Conservation (phyloP, 345 rosid species). For the Pistacia atlantica region DNA sequence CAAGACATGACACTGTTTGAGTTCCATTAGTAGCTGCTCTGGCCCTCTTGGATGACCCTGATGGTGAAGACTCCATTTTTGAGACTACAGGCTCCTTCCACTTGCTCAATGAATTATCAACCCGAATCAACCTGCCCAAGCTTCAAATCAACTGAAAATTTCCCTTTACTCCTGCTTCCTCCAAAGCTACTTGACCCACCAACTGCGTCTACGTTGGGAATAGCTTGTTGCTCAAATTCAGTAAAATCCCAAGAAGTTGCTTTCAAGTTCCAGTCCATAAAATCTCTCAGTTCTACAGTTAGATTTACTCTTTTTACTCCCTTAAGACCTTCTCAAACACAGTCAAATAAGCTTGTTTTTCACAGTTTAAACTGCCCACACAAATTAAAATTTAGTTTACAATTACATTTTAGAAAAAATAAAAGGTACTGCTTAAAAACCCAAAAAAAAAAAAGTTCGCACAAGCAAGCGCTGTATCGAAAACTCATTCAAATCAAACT, state of each 20-base stretch:
- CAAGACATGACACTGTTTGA: slow-evolving; percentile 62
- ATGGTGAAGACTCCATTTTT: slow-evolving; percentile 38
- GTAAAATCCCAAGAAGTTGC: slow-evolving; percentile 54
- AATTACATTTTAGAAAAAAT: slow-evolving; percentile 16
- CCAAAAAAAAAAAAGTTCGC: not conserved
- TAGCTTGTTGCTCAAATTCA: slow-evolving; percentile 54
- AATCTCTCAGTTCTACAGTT: slow-evolving; percentile 23
- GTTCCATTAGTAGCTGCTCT: slow-evolving; percentile 45
- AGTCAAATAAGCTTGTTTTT: slow-evolving; percentile 24
- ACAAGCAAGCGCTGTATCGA: not conserved
- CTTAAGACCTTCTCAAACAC: slow-evolving; percentile 24
- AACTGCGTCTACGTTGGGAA: slow-evolving; percentile 37
- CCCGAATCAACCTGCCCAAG: slow-evolving; percentile 59
- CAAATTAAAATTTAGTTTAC: slow-evolving; percentile 13
- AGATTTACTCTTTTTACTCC: slow-evolving; percentile 10
- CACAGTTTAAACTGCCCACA: slow-evolving; percentile 12
- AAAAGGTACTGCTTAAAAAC: not conserved
- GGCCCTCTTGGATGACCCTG: slow-evolving; percentile 60
- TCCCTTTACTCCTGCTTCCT: slow-evolving; percentile 34
- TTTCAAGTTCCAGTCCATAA: slow-evolving; percentile 85
- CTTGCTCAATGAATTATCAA: slow-evolving; percentile 38
- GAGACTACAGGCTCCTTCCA: slow-evolving; percentile 43
- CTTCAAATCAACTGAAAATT: slow-evolving; percentile 75
- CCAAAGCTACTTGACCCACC: slow-evolving; percentile 46
- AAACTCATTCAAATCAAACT: slow-evolving; percentile 10